Base-by-base conservation (phyloP, 805 yeast genomes). In the Torulaspora microellipsoides region DNA sequence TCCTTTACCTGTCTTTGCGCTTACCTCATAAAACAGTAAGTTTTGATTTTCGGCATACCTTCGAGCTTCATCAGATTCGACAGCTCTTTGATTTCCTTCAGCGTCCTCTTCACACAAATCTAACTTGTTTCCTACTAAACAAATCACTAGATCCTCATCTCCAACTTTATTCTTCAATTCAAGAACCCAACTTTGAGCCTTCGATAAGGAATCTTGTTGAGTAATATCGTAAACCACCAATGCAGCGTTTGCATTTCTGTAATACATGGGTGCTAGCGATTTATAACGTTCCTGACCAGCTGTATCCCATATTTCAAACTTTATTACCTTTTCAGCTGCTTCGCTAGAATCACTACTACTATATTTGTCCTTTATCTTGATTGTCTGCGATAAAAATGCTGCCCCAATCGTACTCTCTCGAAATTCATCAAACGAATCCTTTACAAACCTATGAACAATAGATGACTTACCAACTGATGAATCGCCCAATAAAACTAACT, bases 381-480 rank as follows among this genome's bases (percentile, higher is more conserved):
- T 71, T 9, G 84, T 80, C 61, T 89, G 95, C 13, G 97, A 87
- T 31, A 93, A 75, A 65, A 91, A 93, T 0, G 98, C 99, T 3
- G 99, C 99, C n/a, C 99, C 99, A 43, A 93, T 93, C 1, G 99
- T 93, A 34, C 95, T 85, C 53, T 95, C 87, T 46, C 91, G 77
- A 52, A 78, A 77, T 27, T 78, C 82, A 52, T 87, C 93, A 61
- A 91, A 93, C 0, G 79, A 66, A 54, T 80, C 76, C 49, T 76
- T 77, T 20, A 78, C 90, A 55, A 90, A 88, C 40, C 97, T 70
- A 52, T 85, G 85, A 1, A 88, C 89, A 8, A 91, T 73, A 1
- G 96, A 88, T 9, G 75, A 73, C 59, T 83, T 85, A 17, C 95
- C 95, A 15, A 85, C 95, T 1, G 93, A 87, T 9, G 90, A 83